phyloP scores from a whole-genome alignment of 164 flowering plant species.

The Chimonanthus salicifolius region DNA sequence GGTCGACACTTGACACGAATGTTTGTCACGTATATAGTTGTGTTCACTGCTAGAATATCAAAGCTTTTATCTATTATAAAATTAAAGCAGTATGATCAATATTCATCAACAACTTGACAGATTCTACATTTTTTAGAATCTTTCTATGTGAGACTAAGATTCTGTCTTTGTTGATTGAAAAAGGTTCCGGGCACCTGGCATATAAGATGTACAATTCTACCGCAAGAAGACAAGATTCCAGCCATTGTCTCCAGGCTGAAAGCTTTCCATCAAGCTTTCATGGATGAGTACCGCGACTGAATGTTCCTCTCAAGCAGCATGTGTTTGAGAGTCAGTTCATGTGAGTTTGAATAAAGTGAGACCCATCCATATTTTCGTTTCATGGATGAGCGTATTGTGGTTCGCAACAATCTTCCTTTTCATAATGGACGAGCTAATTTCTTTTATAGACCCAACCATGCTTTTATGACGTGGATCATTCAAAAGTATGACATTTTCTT shows the following conservation, averaged over 20 bases:
- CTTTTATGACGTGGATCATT: too few relatives aligned
- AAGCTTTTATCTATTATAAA: neutral
- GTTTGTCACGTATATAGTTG: too few relatives aligned
- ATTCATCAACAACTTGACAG: neutral
- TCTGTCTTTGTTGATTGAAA: constrained; percentile 7
- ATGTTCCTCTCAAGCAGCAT: neutral
- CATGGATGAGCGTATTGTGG: neutral
- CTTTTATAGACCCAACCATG: too few relatives aligned
- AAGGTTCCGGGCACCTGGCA: constrained; percentile 99
- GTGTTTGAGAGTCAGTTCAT: neutral
- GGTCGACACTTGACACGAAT: too few relatives aligned
- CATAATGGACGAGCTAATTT: too few relatives aligned
- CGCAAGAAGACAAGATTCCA: constrained; percentile 95
- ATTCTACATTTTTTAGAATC: neutral
- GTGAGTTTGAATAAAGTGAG: neutral
- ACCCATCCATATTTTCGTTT: neutral
- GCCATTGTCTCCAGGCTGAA: constrained; percentile 68
- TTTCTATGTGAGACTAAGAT: neutral
- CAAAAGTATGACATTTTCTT: too few relatives aligned
- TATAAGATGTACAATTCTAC: constrained; percentile 89
- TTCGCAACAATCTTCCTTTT: too few relatives aligned
- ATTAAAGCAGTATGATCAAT: neutral
- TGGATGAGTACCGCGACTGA: constrained; percentile 77
- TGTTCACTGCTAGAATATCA: neutral
- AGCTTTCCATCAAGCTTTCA: constrained; percentile 74